These are phyloP conservation scores for Boletus sp. DNA, from an alignment of 768 basidiomycete species.

Conservation along the genomic window DNA sequence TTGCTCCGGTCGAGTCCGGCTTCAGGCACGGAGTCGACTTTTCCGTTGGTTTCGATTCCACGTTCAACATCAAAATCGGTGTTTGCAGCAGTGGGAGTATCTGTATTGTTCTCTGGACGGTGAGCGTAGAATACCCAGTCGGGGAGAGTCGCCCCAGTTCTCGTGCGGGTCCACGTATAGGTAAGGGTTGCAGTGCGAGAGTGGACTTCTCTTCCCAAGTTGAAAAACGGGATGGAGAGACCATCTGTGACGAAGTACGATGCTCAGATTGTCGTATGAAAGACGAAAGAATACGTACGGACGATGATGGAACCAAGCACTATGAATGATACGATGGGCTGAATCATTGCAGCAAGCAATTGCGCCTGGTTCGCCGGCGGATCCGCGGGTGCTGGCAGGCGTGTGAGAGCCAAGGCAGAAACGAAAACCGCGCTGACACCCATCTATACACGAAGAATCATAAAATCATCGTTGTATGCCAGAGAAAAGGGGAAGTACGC, in stretches of 20 bases:
- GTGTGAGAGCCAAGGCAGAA: conserved; percentile 64
- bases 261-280: neutral
- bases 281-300: conserved; percentile 47
- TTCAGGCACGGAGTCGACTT: neutral
- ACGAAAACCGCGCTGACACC: conserved; percentile 93
- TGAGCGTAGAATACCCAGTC: conserved; percentile 47
- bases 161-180: conserved; percentile 40
- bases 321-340: conserved; percentile 85
- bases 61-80: conserved; percentile 20
- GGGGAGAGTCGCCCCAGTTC: conserved; percentile 30
- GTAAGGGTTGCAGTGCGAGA: conserved; percentile 48
- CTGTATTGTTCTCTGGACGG: conserved; percentile 15
- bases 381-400: conserved; percentile 52
- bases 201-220: conserved; percentile 45
- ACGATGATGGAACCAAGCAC: conserved; percentile 84
- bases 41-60: conserved; percentile 8
- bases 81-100: neutral
- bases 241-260: conserved; percentile 46
- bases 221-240: conserved; percentile 69
- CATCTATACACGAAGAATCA: conserved; percentile 50
- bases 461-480: neutral
- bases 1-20: neutral
- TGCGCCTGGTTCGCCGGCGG: conserved; percentile 73
- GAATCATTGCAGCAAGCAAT: conserved; percentile 64
- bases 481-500: conserved; percentile 22